Evolutionary conservation across 805 yeast genomes (phyloP), one percentile per base, ranked within the genome.

Genomic region (Pichia heedii): DNA sequence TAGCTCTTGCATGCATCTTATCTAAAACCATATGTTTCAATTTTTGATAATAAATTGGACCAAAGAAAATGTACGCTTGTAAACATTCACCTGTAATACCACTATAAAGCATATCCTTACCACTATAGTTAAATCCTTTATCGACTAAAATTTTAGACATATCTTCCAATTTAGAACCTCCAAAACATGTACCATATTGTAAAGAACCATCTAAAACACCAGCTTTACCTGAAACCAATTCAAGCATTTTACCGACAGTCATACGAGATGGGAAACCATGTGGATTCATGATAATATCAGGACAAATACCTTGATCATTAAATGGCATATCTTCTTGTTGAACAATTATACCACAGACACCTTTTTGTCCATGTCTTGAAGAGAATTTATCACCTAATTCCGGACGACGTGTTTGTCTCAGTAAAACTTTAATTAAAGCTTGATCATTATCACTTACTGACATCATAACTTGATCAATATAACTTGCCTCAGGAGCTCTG

Each of bases 221-320:
- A 0, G 97, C 98, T 60, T 93, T 93, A 54, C 98, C 98, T 27
- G 96, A 84, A 21, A 93, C 84, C 49, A 90, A 72, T 64, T 93
- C 98, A 52, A 93, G 79, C 97, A 93, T 90, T 66, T 93, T 93
- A 47, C 98, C 98, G 18, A 93, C 97, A 33, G 98, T 93, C 98
- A 93, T 93, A 76, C 98, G 95, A 30, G 97, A 90, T 50, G 98
- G 98, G 81, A 90, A 93, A 69, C 97, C 98, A 63, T 90, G 98
- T 2, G 98, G 98, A 60, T 90, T 90, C 97, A 90, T 90, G 57
- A 90, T 90, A 51, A 90, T 89, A 67, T 90, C 98, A 0, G 98
- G 98, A 3, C 78, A 71, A 22, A 93, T 76, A 60, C 98, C 98
- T 46, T 80, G 76, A 54, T 93, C 97, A 59, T 81, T 86, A 66